Base-by-base conservation (phyloP, 768 basidiomycete species). In the Astraeus odoratus region DNA sequence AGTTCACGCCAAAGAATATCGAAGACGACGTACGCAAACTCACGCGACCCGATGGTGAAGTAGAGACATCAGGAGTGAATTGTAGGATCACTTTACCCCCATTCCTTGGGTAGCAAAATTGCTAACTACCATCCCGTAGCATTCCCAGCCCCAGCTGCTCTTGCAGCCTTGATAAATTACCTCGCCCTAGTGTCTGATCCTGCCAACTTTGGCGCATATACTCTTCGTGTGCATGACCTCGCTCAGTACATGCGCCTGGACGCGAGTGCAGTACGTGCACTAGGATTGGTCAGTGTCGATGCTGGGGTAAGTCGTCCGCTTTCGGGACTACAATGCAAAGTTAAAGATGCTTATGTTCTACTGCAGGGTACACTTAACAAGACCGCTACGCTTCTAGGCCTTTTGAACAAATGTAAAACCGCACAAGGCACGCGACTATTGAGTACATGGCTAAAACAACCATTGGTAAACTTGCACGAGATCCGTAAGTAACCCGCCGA, bases 171-270 rank as follows among this genome's bases (percentile, higher is more conserved):
- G 5, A 73, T 95, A 45, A 70, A 72, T 2, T 97, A 97, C 60
- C 77, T 98, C 1, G 74, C 78, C 13, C 80, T 99, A 4, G 69
- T 91, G 2, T 70, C 81, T 6, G 89, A 95, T 52, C 66, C 81
- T 5, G 73, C 80, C 3, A 91, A 94, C 55, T 81, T 85, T 51
- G 85, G 82, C 18, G 77, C 82, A 46, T 98, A 83, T 68, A 80
- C 75, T 12, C 74, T 99, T 10, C 76, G 76, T 30, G 87, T 85
- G 0, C 94, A 99, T 58, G 93, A 98, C 59, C 72, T 99, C 0
- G 80, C 86, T 2, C 93, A 89, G 58, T 98, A 85, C 64, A 96
- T 99, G 93, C 84, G 83, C 47, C 76, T 98, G 8, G 96, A 99
- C 60, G 91, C 96, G 1, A 95, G 92, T 50, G 95, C 96, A 0